Evolutionary conservation across 305 asterid species (phyloP), one percentile per base, ranked within the genome.

Genomic region (Fraxinus xanthoxyloides): DNA sequence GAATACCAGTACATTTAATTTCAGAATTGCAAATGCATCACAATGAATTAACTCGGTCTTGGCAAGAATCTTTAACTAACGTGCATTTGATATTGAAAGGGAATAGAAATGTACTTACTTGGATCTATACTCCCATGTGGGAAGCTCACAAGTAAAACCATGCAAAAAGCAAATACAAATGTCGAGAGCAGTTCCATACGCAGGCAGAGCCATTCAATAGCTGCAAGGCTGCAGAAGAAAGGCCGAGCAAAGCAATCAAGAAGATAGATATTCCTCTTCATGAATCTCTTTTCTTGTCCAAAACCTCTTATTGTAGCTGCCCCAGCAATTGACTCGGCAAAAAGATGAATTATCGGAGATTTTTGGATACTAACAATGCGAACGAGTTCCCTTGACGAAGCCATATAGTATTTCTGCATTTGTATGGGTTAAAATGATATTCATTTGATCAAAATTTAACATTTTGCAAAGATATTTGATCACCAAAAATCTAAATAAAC

Each of bases 231-330:
- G 92, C 97, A 97, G 86, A 97, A 97, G 88, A 91, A 97, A 3
- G 99, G 99, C 6, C 99, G 99, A 84, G 98, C 92, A 89, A 93
- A 97, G 91, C 97, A 94, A 89, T 97, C 99, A 70, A 97, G 97
- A 86, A 97, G 99, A 89, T 94, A 86, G 69, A 97, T 92, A 86
- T 97, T 97, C 91, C 94, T 91, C 91, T 97, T 97, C 98, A 94
- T 91, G 92, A 97, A 97, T 88, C 99, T 85, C 86, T 97, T 97
- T 82, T 94, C 97, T 90, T 97, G 99, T 81, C 99, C 97, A 84
- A 97, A 97, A 67, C 99, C 99, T 89, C 99, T 90, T 81, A 97
- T 94, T n/a, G 97, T 97, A 79, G 99, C 93, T 46, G 99, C 98
- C 81, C 99, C 99, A 84, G 98, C 97, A 81, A 94, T 93, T 40